Base-by-base conservation (phyloP, 768 basidiomycete species). In the Lentinula detonsa region DNA sequence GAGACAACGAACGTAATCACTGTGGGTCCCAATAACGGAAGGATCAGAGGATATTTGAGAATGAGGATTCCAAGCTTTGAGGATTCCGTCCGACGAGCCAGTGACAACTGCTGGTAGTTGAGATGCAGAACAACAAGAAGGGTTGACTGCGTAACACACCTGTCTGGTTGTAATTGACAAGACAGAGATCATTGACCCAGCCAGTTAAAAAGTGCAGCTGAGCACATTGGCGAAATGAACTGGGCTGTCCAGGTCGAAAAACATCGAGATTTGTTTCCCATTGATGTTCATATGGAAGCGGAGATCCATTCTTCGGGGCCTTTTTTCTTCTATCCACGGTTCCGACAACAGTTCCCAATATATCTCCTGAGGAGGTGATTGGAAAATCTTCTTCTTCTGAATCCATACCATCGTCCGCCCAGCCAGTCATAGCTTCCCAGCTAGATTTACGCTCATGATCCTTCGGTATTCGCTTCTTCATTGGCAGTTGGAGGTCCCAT, bases 1-100 rank as follows among this genome's bases (percentile, higher is more conserved):
- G 34, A 94, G 78, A 69, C 89, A 93, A 21, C 91, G 86, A 2
- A 91, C 92, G 66, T 95, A 96, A 74, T 95, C 93, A n/a, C 73
- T 73, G 67, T 95, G 93, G 2, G 80, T 78, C 10, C 93, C 93
- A 46, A 95, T 75, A 11, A 81, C 76, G 1, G 79, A 75, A 2
- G 94, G 91, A 53, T 89, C 85, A 5, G 81, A 73, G 7, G 82
- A 75, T 16, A 78, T 69, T 11, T 76, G 64, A 0, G 84, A 77
- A 69, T 98, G 94, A 0, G 96, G 96, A 57, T 81, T 87, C 96
- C 97, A 98, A 0, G 93, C 86, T 68, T 95, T 91, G 66, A 99
- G 79, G 11, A 94, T 93, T 16, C 95, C 95, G 69, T 98, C 96
- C 2, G 95, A 96, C 0, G 97, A 98, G 0, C 92, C 95, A 60